phyloP scores from a whole-genome alignment of 1,284 basidiomycete species.

The Trichosporon coremiiforme region DNA sequence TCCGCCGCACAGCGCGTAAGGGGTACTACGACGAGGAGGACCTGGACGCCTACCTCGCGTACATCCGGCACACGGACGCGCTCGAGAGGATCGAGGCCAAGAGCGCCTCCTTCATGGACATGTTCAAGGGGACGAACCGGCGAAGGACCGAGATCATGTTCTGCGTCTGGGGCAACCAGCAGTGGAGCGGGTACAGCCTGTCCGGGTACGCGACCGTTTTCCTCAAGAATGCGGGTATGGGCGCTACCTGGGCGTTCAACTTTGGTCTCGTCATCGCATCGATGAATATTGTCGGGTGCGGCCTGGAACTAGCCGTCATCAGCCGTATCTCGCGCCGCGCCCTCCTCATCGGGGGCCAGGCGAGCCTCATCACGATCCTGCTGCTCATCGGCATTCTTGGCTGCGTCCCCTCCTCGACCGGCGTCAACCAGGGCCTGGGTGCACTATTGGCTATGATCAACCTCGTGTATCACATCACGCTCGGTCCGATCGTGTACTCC shows the following conservation, averaged over 20 bases:
- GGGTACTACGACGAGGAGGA: conserved; percentile 43
- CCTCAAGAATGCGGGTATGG: conserved; percentile 46
- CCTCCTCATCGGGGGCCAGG: conserved; percentile 38
- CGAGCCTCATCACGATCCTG: not conserved
- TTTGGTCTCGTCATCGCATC: conserved; percentile 36
- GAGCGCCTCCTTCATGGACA: conserved; percentile 56
- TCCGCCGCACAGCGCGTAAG: conserved; percentile 47
- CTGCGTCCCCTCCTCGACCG: not conserved
- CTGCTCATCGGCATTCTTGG: conserved; percentile 20
- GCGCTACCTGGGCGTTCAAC: conserved; percentile 35
- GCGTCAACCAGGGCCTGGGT: conserved; percentile 18
- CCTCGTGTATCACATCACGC: conserved; percentile 37
- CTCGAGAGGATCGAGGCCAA: conserved; percentile 37
- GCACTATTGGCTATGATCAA: conserved; percentile 36
- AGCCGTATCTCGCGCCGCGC: conserved; percentile 53
- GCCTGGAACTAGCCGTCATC: conserved; percentile 42
- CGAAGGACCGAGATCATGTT: conserved; percentile 58
- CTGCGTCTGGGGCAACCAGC: conserved; percentile 26
- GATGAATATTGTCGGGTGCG: conserved; percentile 46
- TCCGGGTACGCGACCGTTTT: conserved; percentile 28
- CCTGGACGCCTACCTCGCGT: conserved; percentile 51
- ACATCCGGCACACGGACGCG: conserved; percentile 39
- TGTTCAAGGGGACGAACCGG: conserved; percentile 56
- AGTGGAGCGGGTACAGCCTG: conserved; percentile 34
- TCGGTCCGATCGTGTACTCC: conserved; percentile 38